These are phyloP conservation scores for Aspergillus tanneri DNA, from an alignment of 2,329 filamentous ascomycete genomes.

Conservation along the genomic window DNA sequence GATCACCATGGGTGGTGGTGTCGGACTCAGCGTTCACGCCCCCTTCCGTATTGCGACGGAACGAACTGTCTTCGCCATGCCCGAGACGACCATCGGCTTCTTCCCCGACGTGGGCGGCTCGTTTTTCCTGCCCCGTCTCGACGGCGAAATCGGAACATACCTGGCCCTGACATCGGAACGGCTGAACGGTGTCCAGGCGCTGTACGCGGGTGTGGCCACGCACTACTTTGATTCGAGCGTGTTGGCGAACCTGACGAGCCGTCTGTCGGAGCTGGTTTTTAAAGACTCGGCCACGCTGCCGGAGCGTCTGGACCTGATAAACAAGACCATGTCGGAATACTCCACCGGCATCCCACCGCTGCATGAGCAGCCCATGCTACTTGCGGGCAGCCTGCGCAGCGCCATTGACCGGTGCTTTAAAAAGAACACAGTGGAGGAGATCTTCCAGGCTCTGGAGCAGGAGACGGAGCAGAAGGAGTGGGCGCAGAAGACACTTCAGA, in stretches of 20 bases:
- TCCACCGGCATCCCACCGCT: constrained; percentile 71
- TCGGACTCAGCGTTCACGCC: constrained; percentile 89
- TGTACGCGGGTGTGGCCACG: constrained; percentile 89
- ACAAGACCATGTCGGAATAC: constrained; percentile 89
- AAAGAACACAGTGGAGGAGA: constrained; percentile 65
- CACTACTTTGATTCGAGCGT: constrained; percentile 94
- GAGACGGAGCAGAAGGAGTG: constrained; percentile 63
- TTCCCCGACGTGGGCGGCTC: constrained; percentile 97
- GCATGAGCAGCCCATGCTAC: constrained; percentile 61
- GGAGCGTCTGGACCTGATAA: constrained; percentile 69
- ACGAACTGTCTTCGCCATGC: constrained; percentile 95
- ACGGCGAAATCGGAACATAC: constrained; percentile 85
- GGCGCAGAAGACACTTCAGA: constrained; percentile 74
- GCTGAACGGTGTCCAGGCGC: constrained; percentile 77
- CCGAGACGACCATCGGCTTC: constrained; percentile 96
- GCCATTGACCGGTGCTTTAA: constrained; percentile 84
- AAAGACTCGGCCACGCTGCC: constrained; percentile 67
- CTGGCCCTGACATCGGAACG: constrained; percentile 86
- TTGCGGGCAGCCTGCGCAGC: constrained; percentile 69
- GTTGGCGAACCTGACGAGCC: constrained; percentile 75
- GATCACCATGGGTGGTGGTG: constrained; percentile 96
- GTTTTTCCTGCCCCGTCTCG: constrained; percentile 90
- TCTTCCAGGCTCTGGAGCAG: constrained; percentile 65
- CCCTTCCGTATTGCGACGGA: constrained; percentile 97
- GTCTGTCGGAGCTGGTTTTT: constrained; percentile 87